These are phyloP conservation scores for Usnea hakonensis DNA, from an alignment of 495 filamentous ascomycete species.

Conservation along the genomic window DNA sequence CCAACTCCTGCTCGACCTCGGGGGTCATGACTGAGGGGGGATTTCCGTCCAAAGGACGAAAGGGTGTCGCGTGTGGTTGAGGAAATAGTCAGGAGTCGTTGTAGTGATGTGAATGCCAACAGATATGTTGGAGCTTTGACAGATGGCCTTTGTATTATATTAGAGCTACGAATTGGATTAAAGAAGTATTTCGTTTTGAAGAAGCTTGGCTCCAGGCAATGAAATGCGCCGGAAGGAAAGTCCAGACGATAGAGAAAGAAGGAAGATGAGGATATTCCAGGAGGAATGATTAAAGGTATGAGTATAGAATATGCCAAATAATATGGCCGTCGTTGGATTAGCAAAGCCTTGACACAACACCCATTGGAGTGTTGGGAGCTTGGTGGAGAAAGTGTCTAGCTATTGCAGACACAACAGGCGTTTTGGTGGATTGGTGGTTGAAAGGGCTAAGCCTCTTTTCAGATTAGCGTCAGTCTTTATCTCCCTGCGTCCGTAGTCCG, in stretches of 20 bases:
- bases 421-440: no score
- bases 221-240: neutral
- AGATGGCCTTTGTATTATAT: neutral
- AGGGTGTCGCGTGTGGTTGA: neutral
- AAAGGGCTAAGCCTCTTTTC: neutral
- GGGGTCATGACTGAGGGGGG: conserved; percentile 70
- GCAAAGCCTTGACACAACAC: neutral
- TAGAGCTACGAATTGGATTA: no score
- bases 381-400: neutral
- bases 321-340: neutral
- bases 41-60: conserved; percentile 27
- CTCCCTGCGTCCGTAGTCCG: neutral
- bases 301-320: neutral
- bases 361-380: neutral
- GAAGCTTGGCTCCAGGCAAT: neutral
- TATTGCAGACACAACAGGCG: neutral
- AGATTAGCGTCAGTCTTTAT: neutral
- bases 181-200: no score
- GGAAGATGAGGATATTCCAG: neutral
- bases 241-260: neutral
- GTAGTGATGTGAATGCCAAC: neutral
- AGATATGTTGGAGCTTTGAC: neutral
- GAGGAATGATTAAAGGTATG: neutral
- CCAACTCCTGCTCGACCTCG: conserved; percentile 96
- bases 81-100: neutral